phyloP scores from a whole-genome alignment of 768 basidiomycete genomes.

The Naganishia friedmannii region DNA sequence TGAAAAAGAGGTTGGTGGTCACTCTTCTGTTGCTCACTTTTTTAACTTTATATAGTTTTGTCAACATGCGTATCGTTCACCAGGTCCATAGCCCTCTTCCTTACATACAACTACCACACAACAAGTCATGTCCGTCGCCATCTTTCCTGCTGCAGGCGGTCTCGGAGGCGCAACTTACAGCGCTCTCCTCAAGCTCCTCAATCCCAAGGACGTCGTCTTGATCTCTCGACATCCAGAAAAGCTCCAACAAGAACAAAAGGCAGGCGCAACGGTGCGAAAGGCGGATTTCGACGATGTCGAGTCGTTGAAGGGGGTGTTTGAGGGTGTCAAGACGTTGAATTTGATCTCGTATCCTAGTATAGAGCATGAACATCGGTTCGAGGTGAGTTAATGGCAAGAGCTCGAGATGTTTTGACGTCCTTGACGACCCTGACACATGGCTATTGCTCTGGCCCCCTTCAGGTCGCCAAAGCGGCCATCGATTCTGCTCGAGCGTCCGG shows the following conservation, averaged over 20 bases:
- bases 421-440: too few species aligned
- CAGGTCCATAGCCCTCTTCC: too few species aligned
- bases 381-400: too few species aligned
- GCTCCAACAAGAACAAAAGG: neutral
- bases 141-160: slow-evolving; percentile 34
- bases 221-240: slow-evolving; percentile 14
- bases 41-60: too few species aligned
- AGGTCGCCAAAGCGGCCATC: slow-evolving; percentile 34
- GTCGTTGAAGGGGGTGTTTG: slow-evolving; percentile 25
- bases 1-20: too few species aligned
- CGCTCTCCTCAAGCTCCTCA: slow-evolving; percentile 9
- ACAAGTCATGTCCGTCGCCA: slow-evolving; percentile 25
- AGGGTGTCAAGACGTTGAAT: slow-evolving; percentile 28
- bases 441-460: too few species aligned
- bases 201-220: slow-evolving; percentile 1
- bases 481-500: slow-evolving; percentile 29
- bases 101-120: too few species aligned
- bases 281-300: slow-evolving; percentile 26
- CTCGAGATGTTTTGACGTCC: too few species aligned
- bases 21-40: too few species aligned
- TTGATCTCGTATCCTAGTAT: slow-evolving; percentile 30
- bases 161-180: slow-evolving; percentile 27
- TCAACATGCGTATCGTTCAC: too few species aligned
- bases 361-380: slow-evolving; percentile 29
- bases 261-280: slow-evolving; percentile 14